phyloP scores from a whole-genome alignment of 768 basidiomycete genomes.

The Amanita rimosa region DNA sequence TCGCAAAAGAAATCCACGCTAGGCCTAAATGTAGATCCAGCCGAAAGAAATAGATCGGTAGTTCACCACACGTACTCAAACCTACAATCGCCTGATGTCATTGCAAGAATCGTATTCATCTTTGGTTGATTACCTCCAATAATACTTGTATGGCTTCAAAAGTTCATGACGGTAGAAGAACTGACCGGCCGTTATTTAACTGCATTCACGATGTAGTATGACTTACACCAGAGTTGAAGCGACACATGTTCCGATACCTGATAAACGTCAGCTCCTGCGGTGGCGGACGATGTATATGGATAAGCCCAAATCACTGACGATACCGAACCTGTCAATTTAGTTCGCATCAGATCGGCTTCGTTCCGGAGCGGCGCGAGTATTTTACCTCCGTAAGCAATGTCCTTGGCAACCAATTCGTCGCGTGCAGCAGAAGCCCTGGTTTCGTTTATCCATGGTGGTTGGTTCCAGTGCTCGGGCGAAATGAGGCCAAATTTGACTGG shows the following conservation, averaged over 20 bases:
- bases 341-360: constrained; percentile 7
- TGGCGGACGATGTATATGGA: neutral
- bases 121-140: constrained; percentile 47
- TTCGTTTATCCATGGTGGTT: constrained; percentile 78
- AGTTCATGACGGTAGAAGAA: constrained; percentile 85
- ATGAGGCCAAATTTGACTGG: constrained; percentile 68
- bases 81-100: constrained; percentile 14
- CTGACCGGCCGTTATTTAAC: constrained; percentile 20
- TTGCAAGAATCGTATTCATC: neutral
- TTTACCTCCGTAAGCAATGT: constrained; percentile 60
- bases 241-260: constrained; percentile 92
- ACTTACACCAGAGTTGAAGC: constrained; percentile 85
- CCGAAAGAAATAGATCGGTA: neutral
- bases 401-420: constrained; percentile 56
- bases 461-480: constrained; percentile 65
- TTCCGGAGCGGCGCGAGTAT: neutral
- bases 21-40: constrained; percentile 37
- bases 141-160: constrained; percentile 72
- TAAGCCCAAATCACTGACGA: constrained; percentile 35
- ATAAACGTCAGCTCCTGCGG: neutral
- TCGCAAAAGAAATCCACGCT: constrained; percentile 84
- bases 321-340: constrained; percentile 47
- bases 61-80: constrained; percentile 28
- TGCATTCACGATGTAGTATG: neutral
- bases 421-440: constrained; percentile 49